Evolutionary conservation across 108 stramenopile species (phyloP).

Genomic region (Pseudonitzschia multistriata): DNA sequence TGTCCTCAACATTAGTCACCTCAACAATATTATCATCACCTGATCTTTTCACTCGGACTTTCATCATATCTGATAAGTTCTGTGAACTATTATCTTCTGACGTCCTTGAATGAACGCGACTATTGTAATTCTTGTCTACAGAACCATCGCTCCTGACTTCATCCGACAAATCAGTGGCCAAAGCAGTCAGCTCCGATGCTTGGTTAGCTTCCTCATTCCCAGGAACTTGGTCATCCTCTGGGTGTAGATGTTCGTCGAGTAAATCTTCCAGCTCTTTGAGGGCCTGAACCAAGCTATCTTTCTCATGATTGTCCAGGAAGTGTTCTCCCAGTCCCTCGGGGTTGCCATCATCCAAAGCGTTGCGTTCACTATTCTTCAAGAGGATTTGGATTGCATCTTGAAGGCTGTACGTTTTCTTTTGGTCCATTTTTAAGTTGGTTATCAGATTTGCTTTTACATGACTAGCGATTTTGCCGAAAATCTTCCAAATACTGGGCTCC

Average conservation of each 20-base stretch:
- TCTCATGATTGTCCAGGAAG: not conserved
- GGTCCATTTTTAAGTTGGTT: not conserved
- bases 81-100: not conserved
- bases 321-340: not conserved
- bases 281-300: not conserved
- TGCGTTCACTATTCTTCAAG: not conserved
- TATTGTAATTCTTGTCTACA: not conserved
- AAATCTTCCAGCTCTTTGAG: constrained; percentile 7
- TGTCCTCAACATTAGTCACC: not conserved
- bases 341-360: not conserved
- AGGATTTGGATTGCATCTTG: constrained; percentile 9
- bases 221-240: not conserved
- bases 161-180: not conserved
- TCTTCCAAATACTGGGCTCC: constrained; percentile 20
- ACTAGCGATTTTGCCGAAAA: constrained; percentile 1
- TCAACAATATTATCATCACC: not conserved
- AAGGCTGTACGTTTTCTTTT: not conserved
- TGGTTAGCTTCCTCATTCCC: not conserved
- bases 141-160: not conserved
- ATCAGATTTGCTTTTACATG: not conserved
- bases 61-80: not conserved
- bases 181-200: not conserved
- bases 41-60: not conserved
- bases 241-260: constrained; percentile 1
- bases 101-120: not conserved